phyloP scores from a whole-genome alignment of 2,329 filamentous ascomycete species.

The Xylariaceae sp. region DNA sequence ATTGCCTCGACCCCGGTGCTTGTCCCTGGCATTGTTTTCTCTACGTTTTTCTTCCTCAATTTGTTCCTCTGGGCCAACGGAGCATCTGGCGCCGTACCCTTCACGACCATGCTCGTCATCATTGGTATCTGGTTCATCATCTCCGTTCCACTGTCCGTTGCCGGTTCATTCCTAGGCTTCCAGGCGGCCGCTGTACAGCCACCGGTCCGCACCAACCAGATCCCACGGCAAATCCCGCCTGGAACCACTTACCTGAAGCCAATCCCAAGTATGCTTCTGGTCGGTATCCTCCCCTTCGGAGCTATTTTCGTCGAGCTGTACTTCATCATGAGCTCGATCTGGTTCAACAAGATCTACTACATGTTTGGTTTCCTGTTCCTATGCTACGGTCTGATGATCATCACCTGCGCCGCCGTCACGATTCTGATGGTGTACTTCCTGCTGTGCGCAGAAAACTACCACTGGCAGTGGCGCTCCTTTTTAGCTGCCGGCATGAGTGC shows the following conservation, averaged over 20 bases:
- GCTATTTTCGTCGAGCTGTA: constrained; percentile 98
- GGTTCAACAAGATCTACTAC: constrained; percentile 99
- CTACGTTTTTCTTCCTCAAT: constrained; percentile 87
- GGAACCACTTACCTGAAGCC: constrained; percentile 78
- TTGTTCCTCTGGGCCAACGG: constrained; percentile 93
- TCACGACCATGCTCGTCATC: constrained; percentile 93
- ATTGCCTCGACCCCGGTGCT: constrained; percentile 83
- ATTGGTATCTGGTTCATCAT: constrained; percentile 96
- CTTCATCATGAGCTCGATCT: constrained; percentile 99
- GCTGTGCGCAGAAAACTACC: constrained; percentile 93
- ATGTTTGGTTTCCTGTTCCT: constrained; percentile 99
- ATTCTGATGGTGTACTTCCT: constrained; percentile 95
- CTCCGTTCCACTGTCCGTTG: constrained; percentile 84
- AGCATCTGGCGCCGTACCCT: constrained; percentile 90
- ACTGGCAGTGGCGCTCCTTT: constrained; percentile 98
- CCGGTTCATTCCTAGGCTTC: constrained; percentile 92
- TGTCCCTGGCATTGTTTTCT: constrained; percentile 82
- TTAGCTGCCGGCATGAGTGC: constrained; percentile 86
- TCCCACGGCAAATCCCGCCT: constrained; percentile 91
- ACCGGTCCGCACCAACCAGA: constrained; percentile 94
- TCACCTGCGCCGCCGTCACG: constrained; percentile 88
- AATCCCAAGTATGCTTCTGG: constrained; percentile 84
- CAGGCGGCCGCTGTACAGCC: constrained; percentile 66
- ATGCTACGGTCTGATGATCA: constrained; percentile 95
- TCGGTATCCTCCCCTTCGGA: constrained; percentile 88